Percentiles rank a stretch among this genome's conserved stretches.
Evolutionary conservation across 73 alveolate species (phyloP).

Genomic region (Tetrahymena malaccensis): DNA sequence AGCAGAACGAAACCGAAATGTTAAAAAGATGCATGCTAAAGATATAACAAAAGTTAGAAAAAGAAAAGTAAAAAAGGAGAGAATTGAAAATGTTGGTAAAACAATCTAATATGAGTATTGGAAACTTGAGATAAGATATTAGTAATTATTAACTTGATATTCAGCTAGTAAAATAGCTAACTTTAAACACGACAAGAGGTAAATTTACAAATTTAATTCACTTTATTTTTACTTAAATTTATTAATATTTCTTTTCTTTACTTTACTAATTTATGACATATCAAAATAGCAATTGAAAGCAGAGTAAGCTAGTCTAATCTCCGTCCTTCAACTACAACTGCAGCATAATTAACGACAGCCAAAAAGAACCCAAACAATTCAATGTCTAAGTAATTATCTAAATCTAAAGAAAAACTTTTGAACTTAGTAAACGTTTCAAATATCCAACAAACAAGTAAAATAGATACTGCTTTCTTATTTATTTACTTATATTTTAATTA

Average conservation of each 20-base stretch:
- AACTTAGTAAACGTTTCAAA: neutral
- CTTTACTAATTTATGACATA: neutral
- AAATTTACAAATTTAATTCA: neutral
- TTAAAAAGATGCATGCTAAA: neutral
- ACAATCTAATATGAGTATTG: neutral
- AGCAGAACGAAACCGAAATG: neutral
- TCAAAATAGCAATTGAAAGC: neutral
- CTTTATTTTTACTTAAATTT: neutral
- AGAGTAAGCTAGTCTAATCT: neutral
- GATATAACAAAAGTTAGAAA: neutral
- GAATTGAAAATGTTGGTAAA: neutral
- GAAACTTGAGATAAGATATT: neutral
- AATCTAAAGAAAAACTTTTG: neutral
- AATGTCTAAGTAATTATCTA: neutral
- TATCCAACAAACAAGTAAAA: neutral
- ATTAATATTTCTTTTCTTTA: neutral
- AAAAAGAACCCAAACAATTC: neutral
- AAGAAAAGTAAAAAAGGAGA: neutral
- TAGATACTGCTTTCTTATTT: neutral
- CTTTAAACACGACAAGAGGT: neutral
- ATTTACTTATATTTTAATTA: no score
- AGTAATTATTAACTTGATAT: neutral
- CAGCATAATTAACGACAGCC: neutral
- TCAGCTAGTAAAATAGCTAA: neutral
- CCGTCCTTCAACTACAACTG: neutral